These are phyloP conservation scores for Termitomyces sp. DNA, from an alignment of 768 basidiomycete genomes.

Conservation along the genomic window DNA sequence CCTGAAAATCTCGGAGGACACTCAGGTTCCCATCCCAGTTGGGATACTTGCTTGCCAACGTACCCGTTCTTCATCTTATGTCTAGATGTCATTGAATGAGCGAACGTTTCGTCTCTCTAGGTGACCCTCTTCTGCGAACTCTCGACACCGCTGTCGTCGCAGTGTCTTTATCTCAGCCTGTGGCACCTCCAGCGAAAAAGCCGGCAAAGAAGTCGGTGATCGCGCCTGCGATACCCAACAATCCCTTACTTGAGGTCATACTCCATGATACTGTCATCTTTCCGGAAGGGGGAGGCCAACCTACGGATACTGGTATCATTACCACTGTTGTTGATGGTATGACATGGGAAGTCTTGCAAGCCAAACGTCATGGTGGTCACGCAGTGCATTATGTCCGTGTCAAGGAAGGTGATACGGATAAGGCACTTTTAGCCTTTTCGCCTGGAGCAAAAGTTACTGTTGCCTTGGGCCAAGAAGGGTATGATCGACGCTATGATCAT, in stretches of 20 bases:
- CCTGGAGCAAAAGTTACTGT: constrained; percentile 50
- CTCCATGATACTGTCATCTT: constrained; percentile 78
- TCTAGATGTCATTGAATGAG: constrained; percentile 2
- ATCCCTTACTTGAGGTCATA: constrained; percentile 58
- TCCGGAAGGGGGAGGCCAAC: constrained; percentile 82
- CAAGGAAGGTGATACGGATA: constrained; percentile 32
- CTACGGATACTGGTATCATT: constrained; percentile 66
- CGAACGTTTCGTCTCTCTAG: constrained; percentile 28
- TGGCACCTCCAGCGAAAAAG: constrained; percentile 37
- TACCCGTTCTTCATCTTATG: constrained; percentile 21
- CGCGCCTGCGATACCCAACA: constrained; percentile 37
- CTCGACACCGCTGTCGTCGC: constrained; percentile 56
- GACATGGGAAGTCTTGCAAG: constrained; percentile 58
- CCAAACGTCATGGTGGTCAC: constrained; percentile 65
- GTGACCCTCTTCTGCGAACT: constrained; percentile 64
- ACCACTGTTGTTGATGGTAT: constrained; percentile 39
- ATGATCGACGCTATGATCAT: constrained; percentile 68
- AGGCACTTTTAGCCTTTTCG: constrained; percentile 42
- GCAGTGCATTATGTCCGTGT: constrained; percentile 71
- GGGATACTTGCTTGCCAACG: constrained; percentile 80
- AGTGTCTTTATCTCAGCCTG: constrained; percentile 42
- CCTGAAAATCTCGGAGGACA: constrained; percentile 49
- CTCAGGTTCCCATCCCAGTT: constrained; percentile 55
- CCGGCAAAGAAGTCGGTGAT: constrained; percentile 54
- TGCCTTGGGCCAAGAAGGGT: constrained; percentile 56